A percentile compares a stretch with the other conserved stretches of the same genome.
phyloP scores from a whole-genome alignment of 2,329 filamentous ascomycete species.

The Colletotrichum melonis region DNA sequence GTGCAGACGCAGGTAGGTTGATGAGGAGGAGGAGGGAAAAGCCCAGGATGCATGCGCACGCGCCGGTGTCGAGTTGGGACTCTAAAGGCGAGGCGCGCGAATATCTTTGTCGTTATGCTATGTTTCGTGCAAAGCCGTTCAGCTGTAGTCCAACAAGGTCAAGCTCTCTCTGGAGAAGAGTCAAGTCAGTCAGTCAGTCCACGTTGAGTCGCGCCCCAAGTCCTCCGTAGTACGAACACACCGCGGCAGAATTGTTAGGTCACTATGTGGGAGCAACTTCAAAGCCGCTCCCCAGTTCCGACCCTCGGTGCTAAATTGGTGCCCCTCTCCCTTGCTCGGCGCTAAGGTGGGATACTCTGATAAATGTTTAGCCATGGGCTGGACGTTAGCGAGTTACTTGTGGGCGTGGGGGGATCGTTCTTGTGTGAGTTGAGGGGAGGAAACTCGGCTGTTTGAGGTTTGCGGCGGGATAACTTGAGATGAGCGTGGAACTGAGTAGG shows the following conservation, averaged over 20 bases:
- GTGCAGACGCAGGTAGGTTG: slow-evolving; percentile 17
- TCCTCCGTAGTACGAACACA: neutral
- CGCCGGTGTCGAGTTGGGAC: slow-evolving; percentile 11
- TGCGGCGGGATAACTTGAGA: too few relatives aligned
- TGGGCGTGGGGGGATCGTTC: neutral
- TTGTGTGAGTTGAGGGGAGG: neutral
- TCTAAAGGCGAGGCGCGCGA: neutral
- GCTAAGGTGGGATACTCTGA: slow-evolving; percentile 18
- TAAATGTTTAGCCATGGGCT: slow-evolving; percentile 17
- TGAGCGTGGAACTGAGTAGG: too few relatives aligned
- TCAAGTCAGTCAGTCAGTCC: neutral
- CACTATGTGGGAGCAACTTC: neutral
- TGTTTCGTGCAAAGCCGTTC: slow-evolving; percentile 12
- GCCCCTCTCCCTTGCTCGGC: slow-evolving; percentile 24
- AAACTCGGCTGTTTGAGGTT: neutral
- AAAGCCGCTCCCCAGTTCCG: slow-evolving; percentile 16
- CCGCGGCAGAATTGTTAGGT: slow-evolving; percentile 9
- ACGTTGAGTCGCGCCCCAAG: neutral
- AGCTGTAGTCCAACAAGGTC: slow-evolving; percentile 7
- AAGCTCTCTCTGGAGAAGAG: neutral
- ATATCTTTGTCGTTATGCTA: neutral
- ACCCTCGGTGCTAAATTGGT: neutral
- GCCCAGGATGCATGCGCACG: slow-evolving; percentile 14
- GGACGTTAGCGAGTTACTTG: slow-evolving; percentile 11
- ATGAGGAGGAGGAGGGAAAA: slow-evolving; percentile 4